Evolutionary conservation across 768 basidiomycete species (phyloP).

Genomic region (Asterophora lycoperdoides): DNA sequence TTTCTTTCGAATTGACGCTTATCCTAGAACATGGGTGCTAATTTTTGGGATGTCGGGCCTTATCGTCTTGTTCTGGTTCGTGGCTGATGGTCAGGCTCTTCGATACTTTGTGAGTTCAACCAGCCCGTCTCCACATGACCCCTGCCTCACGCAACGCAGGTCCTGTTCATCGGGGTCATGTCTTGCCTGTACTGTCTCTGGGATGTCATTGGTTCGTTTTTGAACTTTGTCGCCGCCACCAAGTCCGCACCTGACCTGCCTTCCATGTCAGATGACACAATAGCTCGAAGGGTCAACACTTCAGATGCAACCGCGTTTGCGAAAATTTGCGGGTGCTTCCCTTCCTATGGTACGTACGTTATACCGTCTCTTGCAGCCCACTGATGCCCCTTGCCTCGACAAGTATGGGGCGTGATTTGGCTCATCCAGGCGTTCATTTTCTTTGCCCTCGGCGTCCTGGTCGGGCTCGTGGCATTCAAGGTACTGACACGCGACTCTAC

Average conservation of each 20-base stretch:
- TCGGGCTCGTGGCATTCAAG: constrained; percentile 81
- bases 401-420: constrained; percentile 92
- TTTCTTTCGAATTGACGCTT: neutral
- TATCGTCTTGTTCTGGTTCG: constrained; percentile 82
- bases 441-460: constrained; percentile 71
- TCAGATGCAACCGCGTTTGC: constrained; percentile 87
- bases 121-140: neutral
- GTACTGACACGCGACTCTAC: constrained; percentile 29
- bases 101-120: constrained; percentile 59
- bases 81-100: constrained; percentile 67
- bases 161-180: constrained; percentile 84
- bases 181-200: constrained; percentile 83
- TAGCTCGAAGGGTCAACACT: constrained; percentile 78
- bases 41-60: constrained; percentile 78
- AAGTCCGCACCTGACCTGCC: neutral
- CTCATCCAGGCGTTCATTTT: constrained; percentile 68
- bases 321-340: constrained; percentile 79
- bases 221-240: neutral
- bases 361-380: neutral
- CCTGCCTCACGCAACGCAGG: constrained; percentile 24
- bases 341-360: constrained; percentile 57
- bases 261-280: constrained; percentile 63
- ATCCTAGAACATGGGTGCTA: constrained; percentile 65
- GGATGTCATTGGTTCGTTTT: constrained; percentile 72
- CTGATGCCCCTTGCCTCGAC: constrained; percentile 7